Percentiles rank a stretch among this genome's conserved stretches.
Evolutionary conservation across 768 basidiomycete species (phyloP).

Genomic region (Suillus plorans): DNA sequence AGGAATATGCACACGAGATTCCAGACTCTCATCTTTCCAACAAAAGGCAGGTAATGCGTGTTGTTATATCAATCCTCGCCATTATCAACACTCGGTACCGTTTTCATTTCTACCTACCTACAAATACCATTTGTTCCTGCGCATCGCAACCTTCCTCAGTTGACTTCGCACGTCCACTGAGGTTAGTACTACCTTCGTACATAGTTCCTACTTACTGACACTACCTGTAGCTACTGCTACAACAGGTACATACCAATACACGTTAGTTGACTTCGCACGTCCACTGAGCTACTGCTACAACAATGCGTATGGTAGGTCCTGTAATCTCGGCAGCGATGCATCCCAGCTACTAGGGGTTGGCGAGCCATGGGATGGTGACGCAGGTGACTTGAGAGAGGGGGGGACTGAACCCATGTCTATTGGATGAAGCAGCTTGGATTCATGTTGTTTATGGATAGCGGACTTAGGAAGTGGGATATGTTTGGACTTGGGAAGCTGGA

Average conservation of each 20-base stretch:
- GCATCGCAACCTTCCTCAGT: too few species aligned
- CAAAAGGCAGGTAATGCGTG: background rate
- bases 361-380: background rate
- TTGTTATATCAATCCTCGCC: too few species aligned
- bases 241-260: too few species aligned
- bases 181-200: too few species aligned
- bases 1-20: background rate
- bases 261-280: too few species aligned
- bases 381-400: background rate
- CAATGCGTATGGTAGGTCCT: background rate
- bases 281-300: too few species aligned
- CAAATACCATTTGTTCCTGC: too few species aligned
- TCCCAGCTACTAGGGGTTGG: background rate
- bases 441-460: background rate
- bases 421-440: background rate
- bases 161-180: too few species aligned
- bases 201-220: too few species aligned
- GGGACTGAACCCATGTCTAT: background rate
- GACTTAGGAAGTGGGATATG: background rate
- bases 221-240: too few species aligned
- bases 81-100: too few species aligned
- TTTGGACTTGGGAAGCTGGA: background rate
- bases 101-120: too few species aligned
- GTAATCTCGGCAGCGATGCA: background rate
- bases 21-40: background rate